phyloP scores from a whole-genome alignment of 345 rosid genomes.

The Eutrema heterophyllum region DNA sequence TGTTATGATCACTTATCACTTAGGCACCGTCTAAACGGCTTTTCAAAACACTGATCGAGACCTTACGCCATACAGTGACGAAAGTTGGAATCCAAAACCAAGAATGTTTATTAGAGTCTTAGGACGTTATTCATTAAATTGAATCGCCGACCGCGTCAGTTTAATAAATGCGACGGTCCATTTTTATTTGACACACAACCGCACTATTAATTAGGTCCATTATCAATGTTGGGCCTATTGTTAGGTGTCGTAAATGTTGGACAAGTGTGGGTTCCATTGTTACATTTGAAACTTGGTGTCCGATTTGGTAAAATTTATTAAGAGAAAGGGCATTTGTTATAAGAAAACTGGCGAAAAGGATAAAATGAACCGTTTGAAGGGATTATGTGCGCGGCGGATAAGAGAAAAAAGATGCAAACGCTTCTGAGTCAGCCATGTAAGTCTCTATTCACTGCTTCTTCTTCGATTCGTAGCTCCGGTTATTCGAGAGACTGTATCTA shows the following conservation, averaged over 20 bases:
- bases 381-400: slow-evolving; percentile 32
- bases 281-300: not conserved
- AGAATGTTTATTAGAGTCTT: too few species aligned
- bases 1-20: too few species aligned
- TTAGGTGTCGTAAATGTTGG: not conserved
- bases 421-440: slow-evolving; percentile 44
- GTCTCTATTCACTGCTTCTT: slow-evolving; percentile 29
- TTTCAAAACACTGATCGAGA: too few species aligned
- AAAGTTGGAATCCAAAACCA: too few species aligned
- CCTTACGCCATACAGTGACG: too few species aligned
- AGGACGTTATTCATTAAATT: too few species aligned
- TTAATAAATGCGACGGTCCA: slow-evolving; percentile 23
- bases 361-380: slow-evolving; percentile 29
- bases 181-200: not conserved
- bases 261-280: not conserved
- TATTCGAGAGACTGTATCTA: not conserved
- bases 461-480: slow-evolving; percentile 17
- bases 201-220: slow-evolving; percentile 19
- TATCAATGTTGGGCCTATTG: slow-evolving; percentile 17
- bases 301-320: not conserved
- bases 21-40: too few species aligned
- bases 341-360: not conserved
- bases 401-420: slow-evolving; percentile 44
- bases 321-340: not conserved
- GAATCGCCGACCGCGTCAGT: not conserved